Base-by-base conservation (phyloP, 176 grass and related monocot genomes). In the Musa acuminata region DNA sequence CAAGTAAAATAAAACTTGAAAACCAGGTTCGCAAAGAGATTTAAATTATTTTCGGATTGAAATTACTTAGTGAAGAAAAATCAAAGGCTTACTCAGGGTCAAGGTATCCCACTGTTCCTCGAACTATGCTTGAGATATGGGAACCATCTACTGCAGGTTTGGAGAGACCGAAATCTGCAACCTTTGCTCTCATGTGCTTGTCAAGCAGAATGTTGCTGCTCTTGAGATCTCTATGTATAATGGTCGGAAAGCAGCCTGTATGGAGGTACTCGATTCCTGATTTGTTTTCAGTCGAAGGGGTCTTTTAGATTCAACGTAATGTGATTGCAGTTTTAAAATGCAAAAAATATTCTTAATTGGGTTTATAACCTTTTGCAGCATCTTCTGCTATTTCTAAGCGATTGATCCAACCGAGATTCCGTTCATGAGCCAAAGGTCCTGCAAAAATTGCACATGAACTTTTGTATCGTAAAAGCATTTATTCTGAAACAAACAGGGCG, bases 161-260 rank as follows among this genome's bases (percentile, higher is more conserved):
- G 1, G 92, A 92, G n/a, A 92, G 87, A 11, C 92, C 92, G 43
- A 96, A 89, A 81, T 96, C 92, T 0, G 89, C 83, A 2, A 96
- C 89, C 85, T 89, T 96, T 9, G 92, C 89, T 63, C 80, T 72
- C 89, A 96, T 87, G 13, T 87, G 79, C 72, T 79, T 82, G 80
- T 96, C 92, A 10, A 96, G 78, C 66, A 96, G 87, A 82, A 96
- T 92, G 81, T 96, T 92, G 75, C 92, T 96, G 0, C 89, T 92
- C 79, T 96, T 96, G 70, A 92, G 86, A 84, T 96, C 89, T 55
- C 92, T 73, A 73, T 96, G 89, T 75, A 96, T 92, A 49, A 96
- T 92, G 0, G 92, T 75, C 0, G 87, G 89, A 1, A 84, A 87
- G 82, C 92, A 92, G 4, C 92, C 92, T 0, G 78, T 92, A 50